Conservation (phyloP, 2,329 filamentous ascomycete species). For the Clonostachys sp. region DNA sequence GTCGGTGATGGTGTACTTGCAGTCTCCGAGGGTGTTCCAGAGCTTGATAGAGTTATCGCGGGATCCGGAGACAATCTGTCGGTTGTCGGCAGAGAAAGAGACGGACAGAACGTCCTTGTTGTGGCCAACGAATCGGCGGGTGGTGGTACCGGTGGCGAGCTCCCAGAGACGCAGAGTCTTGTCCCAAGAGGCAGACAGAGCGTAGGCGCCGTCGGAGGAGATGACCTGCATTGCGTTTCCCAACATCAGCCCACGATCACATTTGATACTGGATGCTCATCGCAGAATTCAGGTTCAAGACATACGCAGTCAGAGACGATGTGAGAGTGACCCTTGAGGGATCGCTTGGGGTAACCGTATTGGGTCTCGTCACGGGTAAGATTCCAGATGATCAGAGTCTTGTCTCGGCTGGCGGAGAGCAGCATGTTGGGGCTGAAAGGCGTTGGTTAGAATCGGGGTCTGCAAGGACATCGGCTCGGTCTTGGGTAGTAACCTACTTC, state of each 20-base stretch:
- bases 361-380: conserved; percentile 96
- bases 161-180: conserved; percentile 99
- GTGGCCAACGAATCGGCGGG: conserved; percentile 97
- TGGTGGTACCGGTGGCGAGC: conserved; percentile 94
- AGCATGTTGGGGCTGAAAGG: conserved; percentile 90
- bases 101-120: conserved; percentile 99
- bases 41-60: conserved; percentile 99
- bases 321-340: conserved; percentile 97
- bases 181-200: conserved; percentile 98
- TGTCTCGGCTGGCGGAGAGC: conserved; percentile 94
- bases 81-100: conserved; percentile 99
- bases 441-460: conserved; percentile 9
- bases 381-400: conserved; percentile 99
- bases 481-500: conserved; percentile 67
- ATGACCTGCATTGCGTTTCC: conserved; percentile 65
- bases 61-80: conserved; percentile 98
- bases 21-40: conserved; percentile 99
- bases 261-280: conserved; percentile 3
- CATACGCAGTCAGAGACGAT: conserved; percentile 99
- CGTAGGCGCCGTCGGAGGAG: conserved; percentile 98
- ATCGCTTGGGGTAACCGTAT: conserved; percentile 99
- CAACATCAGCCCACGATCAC: conserved; percentile 4
- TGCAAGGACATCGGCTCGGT: not conserved
- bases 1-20: conserved; percentile 99
- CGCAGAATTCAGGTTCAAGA: conserved; percentile 22